phyloP scores from a whole-genome alignment of 208 protist species.

The Wallacemonas sp. region DNA sequence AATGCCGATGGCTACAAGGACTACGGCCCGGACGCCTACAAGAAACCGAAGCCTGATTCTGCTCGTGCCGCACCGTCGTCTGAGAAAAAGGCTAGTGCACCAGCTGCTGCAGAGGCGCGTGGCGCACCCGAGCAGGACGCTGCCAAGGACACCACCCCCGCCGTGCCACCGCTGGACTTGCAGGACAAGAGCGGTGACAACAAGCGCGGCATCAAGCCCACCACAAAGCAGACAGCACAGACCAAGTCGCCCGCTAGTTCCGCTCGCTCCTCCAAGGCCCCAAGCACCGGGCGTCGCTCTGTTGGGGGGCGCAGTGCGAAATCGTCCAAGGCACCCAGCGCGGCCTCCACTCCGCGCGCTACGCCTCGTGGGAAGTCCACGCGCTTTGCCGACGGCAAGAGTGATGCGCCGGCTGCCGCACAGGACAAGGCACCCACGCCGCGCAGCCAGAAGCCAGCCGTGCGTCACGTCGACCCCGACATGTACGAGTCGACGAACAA shows the following conservation, averaged over 20 bases:
- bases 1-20: constrained; percentile 1
- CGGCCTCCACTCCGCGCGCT: not conserved
- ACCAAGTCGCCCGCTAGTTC: not conserved
- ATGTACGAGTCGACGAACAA: constrained; percentile 28
- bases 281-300: constrained; percentile 12
- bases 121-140: constrained; percentile 2
- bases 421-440: not conserved
- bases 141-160: not conserved
- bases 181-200: not conserved
- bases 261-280: constrained; percentile 9
- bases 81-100: not conserved
- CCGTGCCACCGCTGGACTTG: constrained; percentile 10
- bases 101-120: not conserved
- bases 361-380: not conserved
- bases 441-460: not conserved
- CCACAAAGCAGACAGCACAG: not conserved
- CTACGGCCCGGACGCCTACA: constrained; percentile 34
- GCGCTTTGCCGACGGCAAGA: constrained; percentile 9
- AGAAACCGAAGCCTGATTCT: not conserved
- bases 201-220: constrained; percentile 8
- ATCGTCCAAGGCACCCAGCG: not conserved
- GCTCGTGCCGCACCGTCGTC: constrained; percentile 7
- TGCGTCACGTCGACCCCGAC: constrained; percentile 26
- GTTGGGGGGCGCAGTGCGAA: constrained; percentile 1
- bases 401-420: not conserved